A percentile compares a stretch with the other conserved stretches of the same genome.
Conservation (phyloP, 2,329 filamentous ascomycete genomes). For the Knufia petricola region DNA sequence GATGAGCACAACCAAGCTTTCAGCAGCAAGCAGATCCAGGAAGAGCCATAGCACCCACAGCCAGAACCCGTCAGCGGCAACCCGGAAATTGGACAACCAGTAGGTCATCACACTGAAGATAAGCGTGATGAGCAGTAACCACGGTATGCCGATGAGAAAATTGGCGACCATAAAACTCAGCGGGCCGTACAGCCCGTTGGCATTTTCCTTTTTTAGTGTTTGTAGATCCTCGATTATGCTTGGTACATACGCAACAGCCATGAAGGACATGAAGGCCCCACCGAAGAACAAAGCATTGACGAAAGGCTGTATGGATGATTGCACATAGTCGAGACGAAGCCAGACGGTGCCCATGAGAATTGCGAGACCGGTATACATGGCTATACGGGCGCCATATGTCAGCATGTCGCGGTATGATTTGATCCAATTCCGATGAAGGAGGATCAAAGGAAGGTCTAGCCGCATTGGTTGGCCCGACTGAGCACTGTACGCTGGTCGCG, state of each 20-base stretch:
- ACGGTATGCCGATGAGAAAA: slow-evolving; percentile 72
- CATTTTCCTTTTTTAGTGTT: slow-evolving; percentile 65
- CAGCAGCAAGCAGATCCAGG: slow-evolving; percentile 71
- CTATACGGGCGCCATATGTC: slow-evolving; percentile 70
- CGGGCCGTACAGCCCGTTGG: slow-evolving; percentile 71
- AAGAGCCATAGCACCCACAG: slow-evolving; percentile 77
- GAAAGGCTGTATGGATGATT: slow-evolving; percentile 67
- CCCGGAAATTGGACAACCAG: slow-evolving; percentile 69
- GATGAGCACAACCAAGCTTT: slow-evolving; percentile 70
- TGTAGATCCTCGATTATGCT: slow-evolving; percentile 69
- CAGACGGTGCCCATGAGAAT: slow-evolving; percentile 56
- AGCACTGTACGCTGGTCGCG: slow-evolving; percentile 7
- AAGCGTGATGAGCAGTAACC: slow-evolving; percentile 66
- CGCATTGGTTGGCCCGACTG: slow-evolving; percentile 31
- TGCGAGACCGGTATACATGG: slow-evolving; percentile 62
- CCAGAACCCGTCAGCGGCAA: slow-evolving; percentile 58
- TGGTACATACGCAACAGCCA: slow-evolving; percentile 77
- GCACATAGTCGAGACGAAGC: slow-evolving; percentile 58
- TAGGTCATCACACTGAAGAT: slow-evolving; percentile 68
- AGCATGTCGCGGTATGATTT: slow-evolving; percentile 79
- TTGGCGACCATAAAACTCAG: slow-evolving; percentile 66
- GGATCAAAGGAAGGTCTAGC: slow-evolving; percentile 43
- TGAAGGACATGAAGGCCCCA: slow-evolving; percentile 67
- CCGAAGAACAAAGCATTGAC: slow-evolving; percentile 76
- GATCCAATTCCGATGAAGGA: slow-evolving; percentile 70